phyloP scores from a whole-genome alignment of 441 rosid genomes.

The Brassica hybrid region DNA sequence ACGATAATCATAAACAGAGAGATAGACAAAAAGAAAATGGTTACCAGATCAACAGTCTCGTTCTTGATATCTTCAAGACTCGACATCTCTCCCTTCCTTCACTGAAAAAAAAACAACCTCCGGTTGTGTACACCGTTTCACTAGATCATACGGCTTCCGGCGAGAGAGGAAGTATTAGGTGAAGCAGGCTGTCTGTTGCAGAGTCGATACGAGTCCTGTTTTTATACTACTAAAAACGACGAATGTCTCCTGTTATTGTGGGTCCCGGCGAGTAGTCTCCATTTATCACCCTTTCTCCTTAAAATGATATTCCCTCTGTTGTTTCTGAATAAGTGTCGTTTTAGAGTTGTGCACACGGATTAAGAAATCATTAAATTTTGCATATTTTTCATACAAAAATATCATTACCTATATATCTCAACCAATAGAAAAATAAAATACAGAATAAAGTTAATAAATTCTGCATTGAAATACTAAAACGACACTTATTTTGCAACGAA shows the following conservation, averaged over 20 bases:
- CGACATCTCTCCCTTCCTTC: slow-evolving; percentile 36
- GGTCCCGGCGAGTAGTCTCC: slow-evolving; percentile 17
- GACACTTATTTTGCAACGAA: no score
- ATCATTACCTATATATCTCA: no score
- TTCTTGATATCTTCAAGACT: slow-evolving; percentile 51
- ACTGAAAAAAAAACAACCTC: slow-evolving; percentile 22
- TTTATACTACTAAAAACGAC: slow-evolving; percentile 39
- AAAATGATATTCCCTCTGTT: neutral
- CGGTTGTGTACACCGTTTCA: slow-evolving; percentile 24
- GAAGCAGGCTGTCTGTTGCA: slow-evolving; percentile 28
- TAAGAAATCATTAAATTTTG: no score
- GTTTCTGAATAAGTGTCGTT: neutral
- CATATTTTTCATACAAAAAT: no score
- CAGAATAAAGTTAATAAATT: no score
- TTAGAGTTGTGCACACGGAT: no score
- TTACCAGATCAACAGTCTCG: slow-evolving; percentile 52
- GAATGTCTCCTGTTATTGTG: slow-evolving; percentile 2
- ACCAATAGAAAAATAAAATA: no score
- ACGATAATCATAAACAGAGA: neutral
- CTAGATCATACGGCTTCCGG: slow-evolving; percentile 32
- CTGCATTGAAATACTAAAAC: no score
- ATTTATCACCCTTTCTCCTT: neutral
- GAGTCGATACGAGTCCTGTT: slow-evolving; percentile 30
- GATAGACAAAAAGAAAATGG: neutral
- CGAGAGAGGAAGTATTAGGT: slow-evolving; percentile 19